A percentile compares a stretch with the other conserved stretches of the same genome.
These are phyloP conservation scores for Globisporangium sylvaticum DNA, from an alignment of 352 stramenopile species.

Conservation along the genomic window DNA sequence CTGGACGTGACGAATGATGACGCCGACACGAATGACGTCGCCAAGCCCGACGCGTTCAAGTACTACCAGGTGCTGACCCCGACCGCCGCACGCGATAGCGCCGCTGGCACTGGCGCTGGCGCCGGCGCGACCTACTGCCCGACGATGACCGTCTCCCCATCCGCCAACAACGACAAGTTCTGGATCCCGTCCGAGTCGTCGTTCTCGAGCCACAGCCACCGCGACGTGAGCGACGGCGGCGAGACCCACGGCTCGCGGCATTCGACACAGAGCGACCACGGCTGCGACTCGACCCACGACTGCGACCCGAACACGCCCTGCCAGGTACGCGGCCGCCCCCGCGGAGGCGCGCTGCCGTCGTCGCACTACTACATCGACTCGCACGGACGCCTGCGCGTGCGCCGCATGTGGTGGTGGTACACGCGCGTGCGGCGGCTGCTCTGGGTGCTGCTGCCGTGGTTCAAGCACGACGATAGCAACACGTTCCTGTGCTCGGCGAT, in stretches of 20 bases:
- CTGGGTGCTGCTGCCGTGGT: slow-evolving; percentile 45
- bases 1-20: background rate
- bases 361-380: slow-evolving; percentile 68
- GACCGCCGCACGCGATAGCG: background rate
- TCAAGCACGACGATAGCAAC: slow-evolving; percentile 77
- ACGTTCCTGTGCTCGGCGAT: slow-evolving; percentile 70
- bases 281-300: slow-evolving; percentile 5
- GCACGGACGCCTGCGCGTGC: slow-evolving; percentile 40
- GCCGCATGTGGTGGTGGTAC: slow-evolving; percentile 58
- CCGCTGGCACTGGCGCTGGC: too few relatives aligned
- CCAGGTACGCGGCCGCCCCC: background rate
- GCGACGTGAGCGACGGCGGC: slow-evolving; percentile 12
- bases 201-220: slow-evolving; percentile 18
- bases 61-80: slow-evolving; percentile 16
- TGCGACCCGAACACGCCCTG: background rate
- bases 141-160: background rate
- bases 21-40: background rate
- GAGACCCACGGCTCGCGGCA: slow-evolving; percentile 21
- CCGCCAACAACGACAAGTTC: slow-evolving; percentile 4
- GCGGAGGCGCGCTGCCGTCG: slow-evolving; percentile 22
- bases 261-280: slow-evolving; percentile 16
- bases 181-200: slow-evolving; percentile 18
- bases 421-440: slow-evolving; percentile 39
- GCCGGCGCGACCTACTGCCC: background rate
- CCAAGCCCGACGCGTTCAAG: slow-evolving; percentile 9